Percentiles rank a stretch among this genome's conserved stretches.
These are phyloP conservation scores for Lentinula raphanica DNA, from an alignment of 768 basidiomycete genomes.

Conservation along the genomic window DNA sequence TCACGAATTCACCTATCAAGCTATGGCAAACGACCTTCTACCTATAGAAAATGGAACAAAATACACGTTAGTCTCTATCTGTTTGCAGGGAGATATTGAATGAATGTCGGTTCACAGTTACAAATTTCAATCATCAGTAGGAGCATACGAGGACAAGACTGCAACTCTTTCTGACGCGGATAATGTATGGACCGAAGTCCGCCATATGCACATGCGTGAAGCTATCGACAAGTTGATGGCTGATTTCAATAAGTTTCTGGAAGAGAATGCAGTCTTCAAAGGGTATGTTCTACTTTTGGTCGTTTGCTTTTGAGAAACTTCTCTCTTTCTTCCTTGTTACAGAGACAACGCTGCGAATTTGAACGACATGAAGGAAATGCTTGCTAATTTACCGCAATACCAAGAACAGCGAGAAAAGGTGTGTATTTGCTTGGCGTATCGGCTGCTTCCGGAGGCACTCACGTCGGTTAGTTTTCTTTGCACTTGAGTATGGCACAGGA, in stretches of 20 bases:
- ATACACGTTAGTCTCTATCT: conserved; percentile 63
- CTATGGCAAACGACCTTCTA: conserved; percentile 94
- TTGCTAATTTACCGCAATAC: conserved; percentile 90
- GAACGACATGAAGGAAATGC: conserved; percentile 99
- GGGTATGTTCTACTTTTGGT: conserved; percentile 46
- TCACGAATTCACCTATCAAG: conserved; percentile 99
- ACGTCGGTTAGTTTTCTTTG: conserved; percentile 72
- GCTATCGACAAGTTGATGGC: conserved; percentile 95
- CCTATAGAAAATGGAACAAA: conserved; percentile 80
- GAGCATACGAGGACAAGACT: conserved; percentile 82
- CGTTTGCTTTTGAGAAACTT: background rate
- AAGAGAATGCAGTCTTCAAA: conserved; percentile 92
- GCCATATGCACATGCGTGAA: conserved; percentile 99
- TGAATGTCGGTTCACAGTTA: conserved; percentile 48
- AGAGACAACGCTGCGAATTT: conserved; percentile 78
- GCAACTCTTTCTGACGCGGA: conserved; percentile 85
- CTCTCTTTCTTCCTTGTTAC: conserved; percentile 7
- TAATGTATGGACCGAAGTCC: conserved; percentile 84
- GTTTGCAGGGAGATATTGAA: background rate
- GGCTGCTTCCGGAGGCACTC: background rate
- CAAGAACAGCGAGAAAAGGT: conserved; percentile 95
- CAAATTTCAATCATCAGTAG: conserved; percentile 86
- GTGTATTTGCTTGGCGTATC: no score
- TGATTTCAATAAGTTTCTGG: conserved; percentile 91
- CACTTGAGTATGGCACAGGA: conserved; percentile 98